Base-by-base conservation (phyloP, 2,329 filamentous ascomycete species). In the Diplodia corticola region DNA sequence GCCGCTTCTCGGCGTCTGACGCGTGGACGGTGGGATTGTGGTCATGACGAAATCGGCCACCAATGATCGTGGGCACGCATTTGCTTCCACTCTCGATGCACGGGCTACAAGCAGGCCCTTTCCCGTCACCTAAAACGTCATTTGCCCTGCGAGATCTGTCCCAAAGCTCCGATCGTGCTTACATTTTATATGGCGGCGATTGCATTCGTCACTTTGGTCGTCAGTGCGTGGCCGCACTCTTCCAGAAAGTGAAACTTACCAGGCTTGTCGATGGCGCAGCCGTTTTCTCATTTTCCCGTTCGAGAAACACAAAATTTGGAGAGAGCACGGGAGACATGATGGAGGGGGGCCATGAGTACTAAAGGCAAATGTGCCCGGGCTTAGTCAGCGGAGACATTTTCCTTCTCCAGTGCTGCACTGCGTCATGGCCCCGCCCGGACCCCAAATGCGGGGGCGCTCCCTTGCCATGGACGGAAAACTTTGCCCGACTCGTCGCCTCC, bases 131-230 rank as follows among this genome's bases (percentile, higher is more conserved):
- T 61, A 15, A 50, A 37, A 46, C 6, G 28, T 28, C 28, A 28
- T 24, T 17, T 5, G 28, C 5, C 22, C 10, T 2, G 1, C 3
- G 7, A 24, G n/a, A 26, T 5, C 15, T 3, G 13, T 7, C 6
- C 20, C 10, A n/a, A 13, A 10, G 40, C n/a, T 35, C 5, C n/a
- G 15, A 22, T 10, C 20, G 10, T 4, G 7, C 40, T 49, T 17
- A 61, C 57, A 61, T 49, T 49, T 61, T 24, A 61, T 33, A 26
- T 61, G 57, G 13, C 57, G 44, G 17, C 44, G 57, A 5, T 33
- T n/a, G 30, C 57, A 61, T 37, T 28, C 44, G 20, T 49, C 24
- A 35, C 57, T 61, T 12, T 6, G 13, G 15, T 35, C 13, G 20
- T 61, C 46, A 61, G 57, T 17, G 26, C 37, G 17, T 20, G 20